Evolutionary conservation across 345 rosid genomes (phyloP).

Genomic region (Rhizophora mangle): DNA sequence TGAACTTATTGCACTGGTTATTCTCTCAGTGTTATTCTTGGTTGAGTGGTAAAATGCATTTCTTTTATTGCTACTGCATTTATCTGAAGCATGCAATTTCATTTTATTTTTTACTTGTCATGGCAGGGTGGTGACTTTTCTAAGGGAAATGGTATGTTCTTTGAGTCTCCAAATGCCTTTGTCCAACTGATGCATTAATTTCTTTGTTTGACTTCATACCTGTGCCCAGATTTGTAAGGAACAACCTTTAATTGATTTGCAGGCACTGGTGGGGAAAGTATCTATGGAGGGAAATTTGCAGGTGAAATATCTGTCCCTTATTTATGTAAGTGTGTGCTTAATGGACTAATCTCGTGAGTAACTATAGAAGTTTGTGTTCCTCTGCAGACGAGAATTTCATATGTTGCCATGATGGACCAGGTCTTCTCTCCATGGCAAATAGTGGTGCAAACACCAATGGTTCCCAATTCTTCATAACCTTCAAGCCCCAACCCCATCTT

Average conservation of each 20-base stretch:
- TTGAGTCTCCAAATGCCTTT: slow-evolving; percentile 16
- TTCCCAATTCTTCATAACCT: slow-evolving; percentile 89
- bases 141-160: slow-evolving; percentile 77
- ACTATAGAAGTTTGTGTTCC: slow-evolving; percentile 9
- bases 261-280: slow-evolving; percentile 99
- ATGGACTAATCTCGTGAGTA: slow-evolving; percentile 6
- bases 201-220: slow-evolving; percentile 39
- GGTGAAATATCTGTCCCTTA: slow-evolving; percentile 41
- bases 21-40: too few species aligned
- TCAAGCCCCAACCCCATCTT: slow-evolving; percentile 79
- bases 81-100: neutral
- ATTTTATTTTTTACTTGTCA: slow-evolving; percentile 12
- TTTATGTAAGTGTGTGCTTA: neutral
- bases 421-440: slow-evolving; percentile 95
- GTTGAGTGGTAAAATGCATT: neutral
- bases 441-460: slow-evolving; percentile 91
- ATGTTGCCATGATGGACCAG: slow-evolving; percentile 72
- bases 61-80: neutral
- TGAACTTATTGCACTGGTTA: too few species aligned
- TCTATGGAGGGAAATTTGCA: slow-evolving; percentile 91
- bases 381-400: slow-evolving; percentile 85
- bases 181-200: slow-evolving; percentile 24
- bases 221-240: slow-evolving; percentile 54
- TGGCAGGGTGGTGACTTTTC: slow-evolving; percentile 86
- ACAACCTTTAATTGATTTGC: slow-evolving; percentile 61